Evolutionary conservation across 257 asterid genomes (phyloP).

Genomic region (Leptodermis oblonga): DNA sequence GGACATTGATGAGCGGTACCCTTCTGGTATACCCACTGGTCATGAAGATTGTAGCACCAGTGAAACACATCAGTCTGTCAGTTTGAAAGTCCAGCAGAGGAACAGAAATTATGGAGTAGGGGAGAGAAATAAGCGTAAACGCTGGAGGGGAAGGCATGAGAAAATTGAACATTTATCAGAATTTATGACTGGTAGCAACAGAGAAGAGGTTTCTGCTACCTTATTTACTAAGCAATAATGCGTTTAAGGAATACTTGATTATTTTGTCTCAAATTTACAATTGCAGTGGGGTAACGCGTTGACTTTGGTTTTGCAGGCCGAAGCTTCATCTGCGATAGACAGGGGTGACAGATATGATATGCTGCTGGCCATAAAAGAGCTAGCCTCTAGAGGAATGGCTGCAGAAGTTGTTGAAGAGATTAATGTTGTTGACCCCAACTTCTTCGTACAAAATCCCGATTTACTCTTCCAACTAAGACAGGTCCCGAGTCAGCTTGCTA

Average conservation of each 20-base stretch:
- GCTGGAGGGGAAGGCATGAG: conserved; percentile 92
- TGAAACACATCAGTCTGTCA: conserved; percentile 41
- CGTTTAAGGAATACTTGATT: conserved; percentile 23
- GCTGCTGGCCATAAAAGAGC: conserved; percentile 56
- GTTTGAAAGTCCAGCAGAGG: conserved; percentile 46
- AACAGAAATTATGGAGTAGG: conserved; percentile 47
- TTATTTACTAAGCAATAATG: conserved; percentile 24
- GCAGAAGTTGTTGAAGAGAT: conserved; percentile 87
- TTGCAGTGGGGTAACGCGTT: neutral
- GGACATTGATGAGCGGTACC: conserved; percentile 58
- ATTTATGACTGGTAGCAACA: conserved; percentile 39
- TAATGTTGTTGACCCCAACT: conserved; percentile 62
- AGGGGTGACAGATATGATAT: conserved; percentile 54
- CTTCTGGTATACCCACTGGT: conserved; percentile 45
- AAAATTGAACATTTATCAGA: conserved; percentile 40
- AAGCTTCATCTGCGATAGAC: conserved; percentile 32
- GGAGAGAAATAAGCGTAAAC: conserved; percentile 82
- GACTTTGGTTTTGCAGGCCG: conserved; percentile 47
- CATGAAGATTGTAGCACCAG: conserved; percentile 84
- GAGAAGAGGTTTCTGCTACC: conserved; percentile 39
- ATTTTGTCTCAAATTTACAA: conserved; percentile 2
- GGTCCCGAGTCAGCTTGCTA: conserved; percentile 33
- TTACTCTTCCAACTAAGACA: conserved; percentile 90
- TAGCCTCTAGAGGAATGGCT: conserved; percentile 82
- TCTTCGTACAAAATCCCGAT: conserved; percentile 63